These are phyloP conservation scores for Myriosclerotinia scirpicola DNA, from an alignment of 2,329 filamentous ascomycete species.

Conservation along the genomic window DNA sequence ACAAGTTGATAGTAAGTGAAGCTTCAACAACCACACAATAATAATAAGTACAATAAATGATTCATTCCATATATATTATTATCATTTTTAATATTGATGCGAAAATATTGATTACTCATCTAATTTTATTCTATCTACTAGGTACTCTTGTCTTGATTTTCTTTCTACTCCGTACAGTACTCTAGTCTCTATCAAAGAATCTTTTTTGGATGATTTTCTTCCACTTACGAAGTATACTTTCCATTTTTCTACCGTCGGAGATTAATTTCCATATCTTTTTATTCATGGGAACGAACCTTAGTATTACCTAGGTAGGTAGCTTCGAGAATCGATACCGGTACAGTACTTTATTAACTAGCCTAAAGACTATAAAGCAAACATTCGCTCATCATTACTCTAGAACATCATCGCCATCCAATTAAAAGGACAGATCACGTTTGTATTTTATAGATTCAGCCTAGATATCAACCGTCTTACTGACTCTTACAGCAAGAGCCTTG, in stretches of 20 bases:
- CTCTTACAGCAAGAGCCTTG: not conserved
- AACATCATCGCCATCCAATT: not conserved
- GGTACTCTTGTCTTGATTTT: too few relatives aligned
- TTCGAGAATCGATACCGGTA: not conserved
- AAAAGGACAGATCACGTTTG: not conserved
- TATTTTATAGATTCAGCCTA: not conserved
- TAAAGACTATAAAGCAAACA: conserved; percentile 4
- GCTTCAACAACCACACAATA: too few relatives aligned
- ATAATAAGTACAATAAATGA: too few relatives aligned
- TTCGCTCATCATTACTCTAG: not conserved
- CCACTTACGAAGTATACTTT: conserved; percentile 1
- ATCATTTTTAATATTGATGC: too few relatives aligned
- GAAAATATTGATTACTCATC: too few relatives aligned
- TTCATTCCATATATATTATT: too few relatives aligned
- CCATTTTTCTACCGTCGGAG: conserved; percentile 10
- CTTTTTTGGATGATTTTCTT: not conserved
- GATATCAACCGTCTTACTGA: conserved; percentile 1
- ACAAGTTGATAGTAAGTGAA: too few relatives aligned
- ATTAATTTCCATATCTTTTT: not conserved
- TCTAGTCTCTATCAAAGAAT: not conserved
- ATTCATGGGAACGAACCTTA: not conserved
- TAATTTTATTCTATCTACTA: too few relatives aligned
- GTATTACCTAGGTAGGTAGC: not conserved
- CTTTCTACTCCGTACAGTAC: too few relatives aligned
- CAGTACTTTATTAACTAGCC: not conserved